phyloP scores from a whole-genome alignment of 1,139 yeast genomes.

The Blastobotrys buckinghamii region DNA sequence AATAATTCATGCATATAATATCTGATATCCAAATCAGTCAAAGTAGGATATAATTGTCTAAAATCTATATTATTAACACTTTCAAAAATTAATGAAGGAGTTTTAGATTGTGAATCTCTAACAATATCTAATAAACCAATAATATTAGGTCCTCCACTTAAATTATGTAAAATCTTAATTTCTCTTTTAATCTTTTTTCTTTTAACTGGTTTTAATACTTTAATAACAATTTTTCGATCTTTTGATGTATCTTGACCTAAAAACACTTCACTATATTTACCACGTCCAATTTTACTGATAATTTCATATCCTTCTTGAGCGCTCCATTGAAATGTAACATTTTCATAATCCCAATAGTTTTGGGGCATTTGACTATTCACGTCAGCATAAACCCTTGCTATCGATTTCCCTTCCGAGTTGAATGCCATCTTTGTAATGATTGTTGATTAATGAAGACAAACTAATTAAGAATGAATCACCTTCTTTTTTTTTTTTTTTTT shows the following conservation, averaged over 20 bases:
- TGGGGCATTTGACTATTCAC: conserved; percentile 67
- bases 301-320: conserved; percentile 73
- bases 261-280: conserved; percentile 92
- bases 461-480: background rate
- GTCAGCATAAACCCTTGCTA: conserved; percentile 74
- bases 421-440: background rate
- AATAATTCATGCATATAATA: conserved; percentile 80
- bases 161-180: conserved; percentile 76
- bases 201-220: conserved; percentile 90
- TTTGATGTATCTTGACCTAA: conserved; percentile 49
- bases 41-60: conserved; percentile 77
- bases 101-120: conserved; percentile 71
- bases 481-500: background rate
- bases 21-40: conserved; percentile 69
- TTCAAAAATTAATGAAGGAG: conserved; percentile 91
- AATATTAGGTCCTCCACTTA: conserved; percentile 75
- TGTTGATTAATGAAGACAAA: too few species aligned
- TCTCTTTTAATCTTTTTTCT: conserved; percentile 89
- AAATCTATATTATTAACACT: conserved; percentile 80
- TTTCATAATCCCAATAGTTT: conserved; percentile 82
- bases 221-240: conserved; percentile 50
- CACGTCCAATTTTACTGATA: conserved; percentile 81
- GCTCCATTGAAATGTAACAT: conserved; percentile 44
- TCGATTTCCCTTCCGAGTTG: conserved; percentile 36
- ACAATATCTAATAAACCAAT: conserved; percentile 72